Evolutionary conservation across 805 yeast species (phyloP), one percentile per base, ranked within the genome.

Genomic region (Wickerhamiella siamensis): DNA sequence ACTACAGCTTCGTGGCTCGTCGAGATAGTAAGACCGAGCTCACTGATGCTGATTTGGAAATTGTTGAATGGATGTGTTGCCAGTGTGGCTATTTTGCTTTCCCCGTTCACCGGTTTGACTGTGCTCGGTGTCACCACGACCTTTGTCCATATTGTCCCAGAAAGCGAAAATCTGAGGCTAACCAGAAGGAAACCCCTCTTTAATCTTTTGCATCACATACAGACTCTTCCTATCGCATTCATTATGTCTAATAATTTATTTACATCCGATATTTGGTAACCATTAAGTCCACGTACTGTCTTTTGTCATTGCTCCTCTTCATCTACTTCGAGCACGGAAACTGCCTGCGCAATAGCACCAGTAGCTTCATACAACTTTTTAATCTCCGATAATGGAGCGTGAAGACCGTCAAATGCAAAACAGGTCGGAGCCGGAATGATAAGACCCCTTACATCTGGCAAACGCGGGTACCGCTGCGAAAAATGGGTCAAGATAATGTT

Each of bases 401-500:
- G 63, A 79, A 77, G 75, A 24, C 79, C 74, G 55, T 79, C 88
- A 54, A 75, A 77, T 1, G 80, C 86, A 55, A 75, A 50, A 38
- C 49, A 60, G 62, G 63, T 59, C 55, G 58, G 53, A 15, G 43
- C 39, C 35, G 35, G 19, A 22, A 47, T 42, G n/a, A 39, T 44
- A 10, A 34, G 39, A 6, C 35, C 41, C 15, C 44, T 47, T 4
- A 51, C 26, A 5, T 49, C 45, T 9, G 75, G 77, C 18, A 75
- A 55, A 45, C 72, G 71, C 2, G 83, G 80, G 54, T 83, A 91
- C 47, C 99, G 69, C 48, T 91, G 93, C 44, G 94, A 81, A 62
- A 91, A 87, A 63, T 91, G 99, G 0, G 98, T 91, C 33, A 91
- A 63, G 4, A 91, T 64, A 21, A 84, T 60, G 48, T 77, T 74